phyloP scores from a whole-genome alignment of 2,329 filamentous ascomycete genomes.

The Balansia obtecta region DNA sequence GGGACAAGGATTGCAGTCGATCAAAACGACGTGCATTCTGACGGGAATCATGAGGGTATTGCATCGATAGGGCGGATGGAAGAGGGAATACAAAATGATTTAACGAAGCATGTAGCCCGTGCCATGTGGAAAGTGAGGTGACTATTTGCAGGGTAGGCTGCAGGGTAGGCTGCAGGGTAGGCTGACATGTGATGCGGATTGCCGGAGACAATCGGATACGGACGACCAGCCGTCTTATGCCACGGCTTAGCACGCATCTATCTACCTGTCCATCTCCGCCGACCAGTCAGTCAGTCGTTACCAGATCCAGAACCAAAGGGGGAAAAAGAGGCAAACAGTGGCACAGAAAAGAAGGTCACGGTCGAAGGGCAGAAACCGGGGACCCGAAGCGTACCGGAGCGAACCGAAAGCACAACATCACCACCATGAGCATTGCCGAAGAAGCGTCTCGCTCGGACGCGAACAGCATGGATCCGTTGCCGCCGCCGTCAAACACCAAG shows the following conservation, averaged over 20 bases:
- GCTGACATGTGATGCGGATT: too few relatives aligned
- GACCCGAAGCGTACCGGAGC: neutral
- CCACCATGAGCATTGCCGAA: conserved; percentile 1
- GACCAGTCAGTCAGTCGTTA: too few relatives aligned
- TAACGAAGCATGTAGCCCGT: neutral
- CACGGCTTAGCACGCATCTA: too few relatives aligned
- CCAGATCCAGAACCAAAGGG: too few relatives aligned
- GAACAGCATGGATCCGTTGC: conserved; percentile 3
- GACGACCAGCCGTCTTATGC: too few relatives aligned
- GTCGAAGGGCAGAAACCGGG: neutral
- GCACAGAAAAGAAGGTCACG: too few relatives aligned
- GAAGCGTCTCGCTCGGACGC: neutral
- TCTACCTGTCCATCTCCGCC: too few relatives aligned
- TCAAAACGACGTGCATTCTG: neutral
- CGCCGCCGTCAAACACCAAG: conserved; percentile 5
- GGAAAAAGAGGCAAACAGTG: too few relatives aligned
- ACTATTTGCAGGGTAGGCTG: too few relatives aligned
- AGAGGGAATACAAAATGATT: neutral
- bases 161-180: too few relatives aligned
- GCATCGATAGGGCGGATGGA: neutral
- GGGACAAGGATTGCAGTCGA: neutral
- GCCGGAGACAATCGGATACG: too few relatives aligned
- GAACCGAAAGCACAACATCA: too few relatives aligned
- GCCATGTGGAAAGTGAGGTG: neutral
- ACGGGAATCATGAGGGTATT: neutral